These are phyloP conservation scores for Coemansia sp. DNA, from an alignment of 192 early-diverging fungal genomes.

Conservation along the genomic window DNA sequence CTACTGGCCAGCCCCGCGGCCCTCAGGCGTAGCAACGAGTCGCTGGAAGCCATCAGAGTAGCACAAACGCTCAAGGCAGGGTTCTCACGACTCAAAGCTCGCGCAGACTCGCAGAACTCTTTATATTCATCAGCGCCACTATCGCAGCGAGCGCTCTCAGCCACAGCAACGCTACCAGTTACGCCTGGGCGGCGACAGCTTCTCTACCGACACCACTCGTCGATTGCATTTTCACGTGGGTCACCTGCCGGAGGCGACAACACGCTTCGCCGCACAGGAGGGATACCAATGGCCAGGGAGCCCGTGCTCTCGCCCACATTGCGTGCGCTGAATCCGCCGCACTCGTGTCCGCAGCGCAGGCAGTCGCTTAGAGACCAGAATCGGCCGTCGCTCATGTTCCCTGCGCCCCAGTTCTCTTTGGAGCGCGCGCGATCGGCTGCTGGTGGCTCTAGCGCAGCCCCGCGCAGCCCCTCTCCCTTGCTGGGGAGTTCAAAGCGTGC, in stretches of 20 bases:
- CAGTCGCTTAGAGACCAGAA: not conserved
- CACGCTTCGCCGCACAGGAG: not conserved
- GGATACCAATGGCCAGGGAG: not conserved
- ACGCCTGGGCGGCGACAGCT: constrained; percentile 3
- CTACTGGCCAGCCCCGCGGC: constrained; percentile 33
- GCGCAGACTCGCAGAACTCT: constrained; percentile 19
- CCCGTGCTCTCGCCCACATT: not conserved
- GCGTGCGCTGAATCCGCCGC: constrained; percentile 11
- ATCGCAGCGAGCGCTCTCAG: constrained; percentile 36
- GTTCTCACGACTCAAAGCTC: constrained; percentile 36
- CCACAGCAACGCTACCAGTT: constrained; percentile 3
- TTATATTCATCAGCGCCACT: not conserved
- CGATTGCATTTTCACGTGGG: constrained; percentile 7
- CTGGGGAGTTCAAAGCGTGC: not conserved
- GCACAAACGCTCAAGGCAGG: constrained; percentile 50
- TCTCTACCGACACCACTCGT: constrained; percentile 33
- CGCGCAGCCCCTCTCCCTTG: not conserved
- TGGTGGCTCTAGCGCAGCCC: not conserved
- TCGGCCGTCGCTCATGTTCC: not conserved
- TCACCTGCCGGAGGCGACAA: not conserved
- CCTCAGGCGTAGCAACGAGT: constrained; percentile 31
- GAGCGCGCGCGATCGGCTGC: not conserved
- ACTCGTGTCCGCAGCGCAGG: constrained; percentile 32
- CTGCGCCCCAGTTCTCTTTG: constrained; percentile 11
- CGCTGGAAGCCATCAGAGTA: constrained; percentile 37